Evolutionary conservation across 768 basidiomycete genomes (phyloP).

Genomic region (Crassisporium funariophilum): DNA sequence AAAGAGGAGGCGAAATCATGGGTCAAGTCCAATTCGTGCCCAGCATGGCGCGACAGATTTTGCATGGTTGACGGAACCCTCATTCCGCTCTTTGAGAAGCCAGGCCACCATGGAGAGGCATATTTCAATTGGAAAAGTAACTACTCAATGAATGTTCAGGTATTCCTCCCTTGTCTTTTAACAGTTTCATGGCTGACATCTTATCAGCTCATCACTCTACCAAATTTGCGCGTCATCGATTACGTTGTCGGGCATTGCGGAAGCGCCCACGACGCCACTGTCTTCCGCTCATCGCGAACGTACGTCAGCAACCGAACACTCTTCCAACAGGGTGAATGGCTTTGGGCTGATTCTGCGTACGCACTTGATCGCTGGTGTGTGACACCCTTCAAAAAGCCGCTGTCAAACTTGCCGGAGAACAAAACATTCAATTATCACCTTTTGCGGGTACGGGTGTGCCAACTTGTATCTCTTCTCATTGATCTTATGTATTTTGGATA

Average conservation of each 20-base stretch:
- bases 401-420: constrained; percentile 21
- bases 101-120: constrained; percentile 33
- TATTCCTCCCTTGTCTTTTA: constrained; percentile 10
- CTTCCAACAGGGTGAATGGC: constrained; percentile 8
- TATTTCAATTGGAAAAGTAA: constrained; percentile 35
- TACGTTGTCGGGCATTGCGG: constrained; percentile 29
- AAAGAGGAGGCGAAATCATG: constrained; percentile 27
- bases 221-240: constrained; percentile 29
- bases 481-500: background rate
- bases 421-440: constrained; percentile 25
- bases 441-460: constrained; percentile 12
- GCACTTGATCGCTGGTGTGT: constrained; percentile 22
- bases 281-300: constrained; percentile 6
- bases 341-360: constrained; percentile 34
- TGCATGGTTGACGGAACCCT: constrained; percentile 35
- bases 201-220: constrained; percentile 25
- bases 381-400: constrained; percentile 33
- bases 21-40: constrained; percentile 11
- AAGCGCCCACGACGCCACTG: constrained; percentile 29
- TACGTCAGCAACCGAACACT: background rate
- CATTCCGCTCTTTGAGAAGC: constrained; percentile 29
- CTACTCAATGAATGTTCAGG: constrained; percentile 33
- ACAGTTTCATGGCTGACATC: background rate
- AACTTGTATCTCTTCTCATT: background rate
- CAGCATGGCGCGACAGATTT: constrained; percentile 30